Percentiles rank a stretch among this genome's conserved stretches.
phyloP scores from a whole-genome alignment of 352 stramenopile species.

The Aphanomyces stellatus region DNA sequence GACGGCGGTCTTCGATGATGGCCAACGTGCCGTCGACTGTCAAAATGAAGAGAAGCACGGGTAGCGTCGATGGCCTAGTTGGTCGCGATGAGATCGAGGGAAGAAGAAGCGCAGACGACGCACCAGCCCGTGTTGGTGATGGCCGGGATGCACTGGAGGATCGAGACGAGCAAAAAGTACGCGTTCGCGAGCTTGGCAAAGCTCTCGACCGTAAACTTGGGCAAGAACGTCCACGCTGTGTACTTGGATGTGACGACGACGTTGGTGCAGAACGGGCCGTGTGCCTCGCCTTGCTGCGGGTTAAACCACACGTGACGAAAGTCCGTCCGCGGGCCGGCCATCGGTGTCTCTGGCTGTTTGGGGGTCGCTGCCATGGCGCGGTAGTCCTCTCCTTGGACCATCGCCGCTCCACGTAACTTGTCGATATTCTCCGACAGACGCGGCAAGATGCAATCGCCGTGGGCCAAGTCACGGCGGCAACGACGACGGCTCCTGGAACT shows the following conservation, averaged over 20 bases:
- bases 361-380: too few relatives aligned
- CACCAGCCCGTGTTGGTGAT: slow-evolving; percentile 41
- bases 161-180: slow-evolving; percentile 52
- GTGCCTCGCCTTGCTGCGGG: too few relatives aligned
- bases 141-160: slow-evolving; percentile 29
- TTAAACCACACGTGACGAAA: neutral
- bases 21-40: slow-evolving; percentile 38
- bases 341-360: too few relatives aligned
- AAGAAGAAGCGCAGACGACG: too few relatives aligned
- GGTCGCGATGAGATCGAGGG: slow-evolving; percentile 54
- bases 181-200: slow-evolving; percentile 60
- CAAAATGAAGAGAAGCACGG: slow-evolving; percentile 45
- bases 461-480: too few relatives aligned
- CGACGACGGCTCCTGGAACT: too few relatives aligned
- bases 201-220: slow-evolving; percentile 80
- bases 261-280: slow-evolving; percentile 58
- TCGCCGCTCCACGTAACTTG: too few relatives aligned
- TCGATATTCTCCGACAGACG: too few relatives aligned
- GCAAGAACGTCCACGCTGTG: slow-evolving; percentile 82
- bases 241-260: slow-evolving; percentile 90
- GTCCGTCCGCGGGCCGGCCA: too few relatives aligned
- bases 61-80: slow-evolving; percentile 35
- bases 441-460: too few relatives aligned
- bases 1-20: slow-evolving; percentile 31
- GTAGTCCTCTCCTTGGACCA: too few relatives aligned